Base-by-base conservation (phyloP, 2,329 filamentous ascomycete species). In the Fusarium scirpi region DNA sequence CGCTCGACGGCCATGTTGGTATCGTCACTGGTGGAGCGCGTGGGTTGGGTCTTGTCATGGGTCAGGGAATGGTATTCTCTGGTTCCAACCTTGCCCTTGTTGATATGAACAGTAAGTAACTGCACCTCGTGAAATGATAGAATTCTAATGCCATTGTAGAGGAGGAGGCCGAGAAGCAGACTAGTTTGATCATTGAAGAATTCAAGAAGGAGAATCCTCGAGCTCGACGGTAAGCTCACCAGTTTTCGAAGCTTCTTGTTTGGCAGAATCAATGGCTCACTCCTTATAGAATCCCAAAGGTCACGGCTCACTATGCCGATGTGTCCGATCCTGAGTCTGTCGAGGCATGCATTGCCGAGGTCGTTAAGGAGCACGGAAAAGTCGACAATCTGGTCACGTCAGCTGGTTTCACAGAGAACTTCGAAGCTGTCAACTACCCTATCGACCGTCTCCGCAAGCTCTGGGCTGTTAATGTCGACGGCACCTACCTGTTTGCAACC, bases 341-440 rank as follows among this genome's bases (percentile, higher is more conserved):
- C 67, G 90, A 92, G 62, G 81, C 84, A 32, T 92, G 92, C 74
- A 86, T 98, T 72, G 83, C 85, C 40, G 91, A 94, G 65, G 87
- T 81, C 34, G 68, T 81, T 40, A 68, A 76, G 49, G 72, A 76
- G 29, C 94, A 97, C 79, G 91, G 91, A 81, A 91, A 92, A 80
- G 94, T 98, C 74, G 94, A 97, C 82, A 91, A 93, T 81, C 87
- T 98, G 27, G 94, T 98, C 75, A 98, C 95, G 27, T 97, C 94
- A n/a, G 95, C 95, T 52, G 95, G 95, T 47, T 97, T 98, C 83
- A 96, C 93, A 16, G 95, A 98, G 84, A 98, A 98, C 84, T 97
- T 94, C 77, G 92, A 97, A 76, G 95, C 95, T 48, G 92, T 94
- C 76, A 90, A 91, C 73, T 98, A 98, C 82, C 94, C 94, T 1